Evolutionary conservation across 73 alveolate species (phyloP).

Genomic region (Halteria grandinella): DNA sequence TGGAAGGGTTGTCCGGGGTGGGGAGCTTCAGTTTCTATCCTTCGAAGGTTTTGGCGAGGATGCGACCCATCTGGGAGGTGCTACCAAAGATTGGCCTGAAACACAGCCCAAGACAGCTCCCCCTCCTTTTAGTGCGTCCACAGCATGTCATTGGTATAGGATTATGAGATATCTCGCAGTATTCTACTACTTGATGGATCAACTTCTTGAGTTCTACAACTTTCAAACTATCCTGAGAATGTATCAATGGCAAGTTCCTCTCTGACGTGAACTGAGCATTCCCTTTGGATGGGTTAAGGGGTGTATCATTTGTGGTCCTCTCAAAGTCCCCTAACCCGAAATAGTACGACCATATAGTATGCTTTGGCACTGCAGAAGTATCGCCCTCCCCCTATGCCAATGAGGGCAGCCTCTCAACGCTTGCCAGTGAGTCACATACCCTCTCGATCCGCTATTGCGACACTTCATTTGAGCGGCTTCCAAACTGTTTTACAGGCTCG

Average conservation of each 20-base stretch:
- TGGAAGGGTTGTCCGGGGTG: constrained; percentile 36
- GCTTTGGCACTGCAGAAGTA: constrained; percentile 22
- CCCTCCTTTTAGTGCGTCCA: constrained; percentile 4
- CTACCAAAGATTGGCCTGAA: constrained; percentile 28
- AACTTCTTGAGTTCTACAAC: neutral
- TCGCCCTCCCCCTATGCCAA: too few relatives aligned
- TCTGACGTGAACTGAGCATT: neutral
- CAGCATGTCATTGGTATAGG: constrained; percentile 37
- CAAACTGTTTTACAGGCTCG: too few relatives aligned
- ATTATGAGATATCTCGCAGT: neutral
- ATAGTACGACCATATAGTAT: constrained; percentile 31
- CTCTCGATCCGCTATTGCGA: too few relatives aligned
- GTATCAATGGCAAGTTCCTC: neutral
- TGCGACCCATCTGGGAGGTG: constrained; percentile 48
- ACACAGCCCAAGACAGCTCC: constrained; percentile 29
- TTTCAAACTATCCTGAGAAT: neutral
- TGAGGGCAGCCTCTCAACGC: too few relatives aligned
- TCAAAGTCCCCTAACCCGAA: constrained; percentile 36
- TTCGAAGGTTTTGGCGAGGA: constrained; percentile 59
- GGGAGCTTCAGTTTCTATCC: constrained; percentile 19
- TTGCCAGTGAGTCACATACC: too few relatives aligned
- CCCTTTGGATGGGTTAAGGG: neutral
- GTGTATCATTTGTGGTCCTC: constrained; percentile 13
- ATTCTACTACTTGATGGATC: neutral
- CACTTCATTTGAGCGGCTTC: too few relatives aligned